Evolutionary conservation across 371 early-diverging fungal genomes (phyloP).

Genomic region (Globomyces sp.): DNA sequence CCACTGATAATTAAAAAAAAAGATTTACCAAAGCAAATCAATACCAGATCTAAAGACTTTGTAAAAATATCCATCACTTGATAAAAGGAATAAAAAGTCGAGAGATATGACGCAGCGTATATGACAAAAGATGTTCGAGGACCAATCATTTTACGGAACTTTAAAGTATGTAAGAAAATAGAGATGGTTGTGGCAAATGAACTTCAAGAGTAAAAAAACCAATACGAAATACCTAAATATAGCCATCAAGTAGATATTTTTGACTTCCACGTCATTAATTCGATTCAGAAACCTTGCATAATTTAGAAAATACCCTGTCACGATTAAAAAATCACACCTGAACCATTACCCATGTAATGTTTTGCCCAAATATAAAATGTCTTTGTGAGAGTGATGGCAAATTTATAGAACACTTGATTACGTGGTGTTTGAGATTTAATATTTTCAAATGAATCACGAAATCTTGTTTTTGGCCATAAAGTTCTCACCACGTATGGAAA

Average conservation of each 20-base stretch:
- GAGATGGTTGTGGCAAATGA: slow-evolving; percentile 32
- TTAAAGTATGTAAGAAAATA: slow-evolving; percentile 32
- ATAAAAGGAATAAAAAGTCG: slow-evolving; percentile 27
- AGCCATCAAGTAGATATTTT: slow-evolving; percentile 29
- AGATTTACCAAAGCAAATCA: slow-evolving; percentile 19
- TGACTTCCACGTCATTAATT: slow-evolving; percentile 13
- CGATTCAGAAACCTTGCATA: slow-evolving; percentile 30
- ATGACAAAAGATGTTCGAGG: slow-evolving; percentile 28
- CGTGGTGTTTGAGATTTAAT: slow-evolving; percentile 15
- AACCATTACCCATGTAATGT: slow-evolving; percentile 27
- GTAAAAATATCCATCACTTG: slow-evolving; percentile 21
- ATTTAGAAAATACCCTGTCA: slow-evolving; percentile 29
- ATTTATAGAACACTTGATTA: slow-evolving; percentile 21
- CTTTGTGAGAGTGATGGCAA: slow-evolving; percentile 30
- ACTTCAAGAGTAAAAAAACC: not conserved
- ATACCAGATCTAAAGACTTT: slow-evolving; percentile 22
- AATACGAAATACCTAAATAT: slow-evolving; percentile 12
- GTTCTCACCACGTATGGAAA: slow-evolving; percentile 29
- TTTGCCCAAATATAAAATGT: slow-evolving; percentile 35
- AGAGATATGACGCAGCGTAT: slow-evolving; percentile 27
- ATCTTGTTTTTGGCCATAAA: slow-evolving; percentile 30
- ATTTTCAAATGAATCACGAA: slow-evolving; percentile 26
- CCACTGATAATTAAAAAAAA: not conserved
- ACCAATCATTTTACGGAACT: slow-evolving; percentile 30
- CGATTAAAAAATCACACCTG: not conserved